A percentile compares a stretch with the other conserved stretches of the same genome.
Evolutionary conservation across 768 basidiomycete species (phyloP).

Genomic region (Multifurca ochricompacta): DNA sequence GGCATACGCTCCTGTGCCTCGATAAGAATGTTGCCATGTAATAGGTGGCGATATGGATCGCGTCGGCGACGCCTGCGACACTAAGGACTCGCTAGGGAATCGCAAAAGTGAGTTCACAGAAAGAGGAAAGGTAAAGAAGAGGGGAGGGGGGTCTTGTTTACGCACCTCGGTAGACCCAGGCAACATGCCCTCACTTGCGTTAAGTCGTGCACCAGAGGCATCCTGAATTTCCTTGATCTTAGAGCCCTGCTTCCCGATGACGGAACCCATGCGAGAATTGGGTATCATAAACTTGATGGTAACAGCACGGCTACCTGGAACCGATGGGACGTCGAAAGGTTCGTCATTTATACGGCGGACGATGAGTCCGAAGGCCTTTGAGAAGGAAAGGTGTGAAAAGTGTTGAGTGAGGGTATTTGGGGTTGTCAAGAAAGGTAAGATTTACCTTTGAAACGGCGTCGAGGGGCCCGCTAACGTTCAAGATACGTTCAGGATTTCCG

Average conservation of each 20-base stretch:
- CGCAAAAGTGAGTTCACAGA: conserved; percentile 17
- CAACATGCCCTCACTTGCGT: conserved; percentile 97
- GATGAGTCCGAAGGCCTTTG: conserved; percentile 96
- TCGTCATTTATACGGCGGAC: conserved; percentile 99
- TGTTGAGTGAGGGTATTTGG: conserved; percentile 1
- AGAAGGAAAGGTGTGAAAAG: neutral
- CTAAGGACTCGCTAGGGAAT: conserved; percentile 80
- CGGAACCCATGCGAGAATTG: conserved; percentile 97
- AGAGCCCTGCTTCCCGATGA: conserved; percentile 94
- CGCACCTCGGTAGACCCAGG: conserved; percentile 98
- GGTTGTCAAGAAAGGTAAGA: conserved; percentile 12
- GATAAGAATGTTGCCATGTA: conserved; percentile 98
- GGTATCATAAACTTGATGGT: conserved; percentile 99
- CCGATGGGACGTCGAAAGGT: conserved; percentile 95
- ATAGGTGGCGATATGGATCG: conserved; percentile 98
- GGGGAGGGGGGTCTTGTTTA: neutral
- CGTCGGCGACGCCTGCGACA: conserved; percentile 97
- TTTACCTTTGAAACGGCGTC: conserved; percentile 97
- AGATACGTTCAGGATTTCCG: conserved; percentile 97
- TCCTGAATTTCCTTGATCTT: conserved; percentile 99
- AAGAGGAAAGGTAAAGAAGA: conserved; percentile 10
- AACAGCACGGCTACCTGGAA: conserved; percentile 95
- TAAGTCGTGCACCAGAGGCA: conserved; percentile 90
- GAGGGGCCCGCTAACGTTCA: conserved; percentile 92
- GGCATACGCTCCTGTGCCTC: conserved; percentile 86